phyloP scores from a whole-genome alignment of 2,329 filamentous ascomycete species.

The Stagonosporopsis chrysanthemi region DNA sequence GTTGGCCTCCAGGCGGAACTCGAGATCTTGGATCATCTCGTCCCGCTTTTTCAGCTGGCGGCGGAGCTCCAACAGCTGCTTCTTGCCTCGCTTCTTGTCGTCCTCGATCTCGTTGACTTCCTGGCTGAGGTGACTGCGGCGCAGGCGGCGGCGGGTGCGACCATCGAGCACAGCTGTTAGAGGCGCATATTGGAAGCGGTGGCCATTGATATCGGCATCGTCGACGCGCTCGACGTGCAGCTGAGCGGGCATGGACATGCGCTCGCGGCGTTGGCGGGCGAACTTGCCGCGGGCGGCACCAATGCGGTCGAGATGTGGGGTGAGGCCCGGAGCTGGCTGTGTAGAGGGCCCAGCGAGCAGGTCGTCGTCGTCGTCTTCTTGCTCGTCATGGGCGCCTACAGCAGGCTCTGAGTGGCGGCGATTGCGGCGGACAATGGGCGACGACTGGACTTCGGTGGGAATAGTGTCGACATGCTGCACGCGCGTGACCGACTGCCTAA shows the following conservation, averaged over 20 bases:
- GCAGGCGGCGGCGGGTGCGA: constrained; percentile 49
- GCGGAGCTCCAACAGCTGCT: constrained; percentile 48
- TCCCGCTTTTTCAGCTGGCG: constrained; percentile 49
- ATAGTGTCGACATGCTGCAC: constrained; percentile 27
- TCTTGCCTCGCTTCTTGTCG: constrained; percentile 48
- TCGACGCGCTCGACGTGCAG: constrained; percentile 37
- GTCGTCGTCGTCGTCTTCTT: constrained; percentile 29
- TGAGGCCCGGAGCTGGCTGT: constrained; percentile 41
- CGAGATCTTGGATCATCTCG: constrained; percentile 47
- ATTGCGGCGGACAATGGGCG: constrained; percentile 28
- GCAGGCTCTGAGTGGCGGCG: constrained; percentile 49
- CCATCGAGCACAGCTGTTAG: constrained; percentile 43
- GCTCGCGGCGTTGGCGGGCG: constrained; percentile 37
- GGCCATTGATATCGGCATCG: constrained; percentile 29
- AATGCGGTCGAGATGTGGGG: constrained; percentile 43
- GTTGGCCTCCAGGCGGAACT: constrained; percentile 46
- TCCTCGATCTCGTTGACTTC: constrained; percentile 51
- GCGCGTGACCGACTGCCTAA: constrained; percentile 39
- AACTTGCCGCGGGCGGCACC: constrained; percentile 37
- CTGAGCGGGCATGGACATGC: constrained; percentile 49
- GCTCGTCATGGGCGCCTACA: constrained; percentile 28
- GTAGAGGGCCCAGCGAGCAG: constrained; percentile 31
- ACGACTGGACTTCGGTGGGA: constrained; percentile 22
- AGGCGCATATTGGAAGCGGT: constrained; percentile 46
- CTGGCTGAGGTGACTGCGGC: constrained; percentile 52